These are phyloP conservation scores for Hansenula sp. DNA, from an alignment of 1,139 yeast species.

Conservation along the genomic window DNA sequence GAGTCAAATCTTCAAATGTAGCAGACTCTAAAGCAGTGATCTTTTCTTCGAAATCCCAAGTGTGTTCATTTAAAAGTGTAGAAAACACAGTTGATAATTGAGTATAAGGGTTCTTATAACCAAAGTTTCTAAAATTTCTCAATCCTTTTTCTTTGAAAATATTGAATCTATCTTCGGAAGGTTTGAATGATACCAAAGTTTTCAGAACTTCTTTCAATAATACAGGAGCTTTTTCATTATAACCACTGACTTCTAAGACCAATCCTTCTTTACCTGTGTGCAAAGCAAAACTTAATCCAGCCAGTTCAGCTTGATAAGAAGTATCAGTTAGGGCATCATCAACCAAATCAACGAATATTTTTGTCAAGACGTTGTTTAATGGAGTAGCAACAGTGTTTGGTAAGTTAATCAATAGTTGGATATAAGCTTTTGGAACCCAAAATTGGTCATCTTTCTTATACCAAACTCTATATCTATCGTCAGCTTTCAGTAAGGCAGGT, in stretches of 20 bases:
- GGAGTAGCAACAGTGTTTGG: constrained; percentile 63
- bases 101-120: constrained; percentile 69
- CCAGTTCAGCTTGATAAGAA: constrained; percentile 81
- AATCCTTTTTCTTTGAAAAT: constrained; percentile 59
- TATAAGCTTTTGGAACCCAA: constrained; percentile 81
- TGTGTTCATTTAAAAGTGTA: constrained; percentile 63
- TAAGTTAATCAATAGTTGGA: constrained; percentile 59
- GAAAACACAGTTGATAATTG: constrained; percentile 67
- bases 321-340: constrained; percentile 74
- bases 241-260: constrained; percentile 67
- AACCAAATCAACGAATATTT: constrained; percentile 62
- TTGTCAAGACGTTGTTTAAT: constrained; percentile 50
- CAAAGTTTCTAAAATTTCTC: constrained; percentile 65
- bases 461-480: constrained; percentile 59
- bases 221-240: constrained; percentile 71
- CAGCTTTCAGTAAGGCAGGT: constrained; percentile 46
- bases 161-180: constrained; percentile 57
- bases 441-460: constrained; percentile 88
- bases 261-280: constrained; percentile 68
- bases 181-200: constrained; percentile 48
- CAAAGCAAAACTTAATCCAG: constrained; percentile 64
- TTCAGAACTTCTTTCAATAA: constrained; percentile 58
- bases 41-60: constrained; percentile 65
- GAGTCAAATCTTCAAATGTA: constrained; percentile 45
- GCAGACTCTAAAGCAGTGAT: constrained; percentile 46